These are phyloP conservation scores for Kwoniella botswanensis DNA, from an alignment of 768 basidiomycete genomes.

Conservation along the genomic window DNA sequence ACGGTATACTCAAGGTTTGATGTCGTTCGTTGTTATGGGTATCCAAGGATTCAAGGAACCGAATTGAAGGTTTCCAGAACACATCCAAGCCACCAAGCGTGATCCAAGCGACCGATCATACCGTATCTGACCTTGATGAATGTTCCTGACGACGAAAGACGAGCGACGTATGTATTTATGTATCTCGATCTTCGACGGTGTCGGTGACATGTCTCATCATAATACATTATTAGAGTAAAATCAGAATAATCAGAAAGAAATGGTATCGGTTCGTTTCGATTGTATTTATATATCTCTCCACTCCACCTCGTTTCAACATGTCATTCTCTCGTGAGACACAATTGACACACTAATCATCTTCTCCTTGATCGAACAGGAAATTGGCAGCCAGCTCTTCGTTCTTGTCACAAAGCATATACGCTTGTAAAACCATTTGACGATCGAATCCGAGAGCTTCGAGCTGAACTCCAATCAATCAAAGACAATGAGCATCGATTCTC, in stretches of 20 bases:
- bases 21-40: not conserved
- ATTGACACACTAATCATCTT: constrained; percentile 47
- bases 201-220: constrained; percentile 10
- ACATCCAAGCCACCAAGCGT: not conserved
- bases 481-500: constrained; percentile 12
- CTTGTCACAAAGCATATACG: constrained; percentile 83
- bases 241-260: not conserved
- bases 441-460: constrained; percentile 86
- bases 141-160: too few relatives aligned
- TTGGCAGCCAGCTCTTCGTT: constrained; percentile 97
- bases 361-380: constrained; percentile 78
- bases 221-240: constrained; percentile 6
- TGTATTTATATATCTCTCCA: not conserved
- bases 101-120: not conserved
- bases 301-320: not conserved
- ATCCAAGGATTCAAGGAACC: not conserved
- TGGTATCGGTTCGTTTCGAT: not conserved
- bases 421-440: constrained; percentile 78
- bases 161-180: not conserved
- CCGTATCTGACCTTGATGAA: too few relatives aligned
- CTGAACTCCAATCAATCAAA: constrained; percentile 60
- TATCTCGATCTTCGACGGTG: not conserved
- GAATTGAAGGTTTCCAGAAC: not conserved
- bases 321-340: not conserved
- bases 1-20: not conserved